Base-by-base conservation (phyloP, 2,329 filamentous ascomycete species). In the Colletotrichum sp. region DNA sequence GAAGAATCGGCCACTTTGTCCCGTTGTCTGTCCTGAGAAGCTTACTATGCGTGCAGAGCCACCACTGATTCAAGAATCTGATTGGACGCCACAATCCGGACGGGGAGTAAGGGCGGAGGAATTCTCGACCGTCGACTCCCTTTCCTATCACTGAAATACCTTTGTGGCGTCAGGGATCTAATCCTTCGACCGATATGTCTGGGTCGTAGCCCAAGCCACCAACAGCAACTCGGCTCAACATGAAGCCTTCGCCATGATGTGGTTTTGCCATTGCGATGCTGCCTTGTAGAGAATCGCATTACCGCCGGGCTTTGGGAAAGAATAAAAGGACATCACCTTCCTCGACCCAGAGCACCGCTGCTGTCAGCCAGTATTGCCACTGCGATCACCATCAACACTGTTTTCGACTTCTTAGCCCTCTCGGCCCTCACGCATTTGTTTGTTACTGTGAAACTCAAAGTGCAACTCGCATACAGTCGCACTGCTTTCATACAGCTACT, bases 31-130 rank as follows among this genome's bases (percentile, higher is more conserved):
- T 48, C 43, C 9, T 6, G 43, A 48, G 43, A 21, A 48, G 43
- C 43, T 48, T 48, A 48, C 43, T 7, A 13, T 48, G 18, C 18
- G 18, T 48, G 9, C 18, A 21, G 43, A 18, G 18, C 43, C 43
- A 13, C 38, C 8, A n/a, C 38, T 43, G 38, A 43, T 43, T 43
- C 8, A 43, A 43, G 8, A 16, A 24, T 34, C 57, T 16, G 57
- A 75, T 30, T 75, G 73, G 73, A 73, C 74, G 70, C 74, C 70
- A 60, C 65, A 26, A 52, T 7, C 58, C 58, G 32, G 26, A n/a
- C 10, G 28, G 24, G 18, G 18, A 16, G 12, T 8, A 48, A 6
- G 21, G 26, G 48, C 73, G 70, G 74, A 64, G 64, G 58, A 76
- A 76, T 55, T 60, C 60, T 76, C 38, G 58, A 68, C 34, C 63